Evolutionary conservation across 1,284 basidiomycete genomes (phyloP).

Genomic region (Amylostereum areolatum): DNA sequence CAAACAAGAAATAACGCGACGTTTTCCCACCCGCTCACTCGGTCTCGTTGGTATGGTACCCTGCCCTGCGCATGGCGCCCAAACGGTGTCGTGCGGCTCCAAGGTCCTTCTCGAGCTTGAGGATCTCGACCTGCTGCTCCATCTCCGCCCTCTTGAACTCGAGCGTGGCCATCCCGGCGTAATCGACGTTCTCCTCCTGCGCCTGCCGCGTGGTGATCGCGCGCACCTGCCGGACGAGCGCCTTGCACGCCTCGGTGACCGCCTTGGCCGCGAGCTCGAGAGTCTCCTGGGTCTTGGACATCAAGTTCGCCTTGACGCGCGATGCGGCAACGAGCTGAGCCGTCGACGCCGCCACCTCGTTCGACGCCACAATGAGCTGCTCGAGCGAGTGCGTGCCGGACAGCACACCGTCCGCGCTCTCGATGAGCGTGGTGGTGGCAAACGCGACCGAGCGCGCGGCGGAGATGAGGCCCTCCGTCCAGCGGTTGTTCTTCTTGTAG

Average conservation of each 20-base stretch:
- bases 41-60: slow-evolving; percentile 76
- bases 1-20: background rate
- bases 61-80: slow-evolving; percentile 87
- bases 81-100: slow-evolving; percentile 81
- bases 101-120: slow-evolving; percentile 94
- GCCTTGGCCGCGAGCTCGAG: slow-evolving; percentile 96
- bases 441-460: slow-evolving; percentile 98
- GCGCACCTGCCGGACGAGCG: slow-evolving; percentile 95
- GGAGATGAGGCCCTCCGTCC: slow-evolving; percentile 98
- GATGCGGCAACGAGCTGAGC: slow-evolving; percentile 98
- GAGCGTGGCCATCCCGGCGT: slow-evolving; percentile 86
- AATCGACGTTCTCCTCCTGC: slow-evolving; percentile 82
- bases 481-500: slow-evolving; percentile 99
- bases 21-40: slow-evolving; percentile 5
- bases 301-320: slow-evolving; percentile 95
- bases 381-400: slow-evolving; percentile 95
- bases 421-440: slow-evolving; percentile 93
- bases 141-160: slow-evolving; percentile 98
- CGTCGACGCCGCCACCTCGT: slow-evolving; percentile 95
- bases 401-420: slow-evolving; percentile 95
- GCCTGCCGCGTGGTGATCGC: slow-evolving; percentile 82
- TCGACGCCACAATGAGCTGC: slow-evolving; percentile 98
- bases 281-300: slow-evolving; percentile 97
- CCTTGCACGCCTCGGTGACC: slow-evolving; percentile 97
- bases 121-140: slow-evolving; percentile 98